phyloP scores from a whole-genome alignment of 2,329 filamentous ascomycete species.

The Aureobasidium subglaciale region DNA sequence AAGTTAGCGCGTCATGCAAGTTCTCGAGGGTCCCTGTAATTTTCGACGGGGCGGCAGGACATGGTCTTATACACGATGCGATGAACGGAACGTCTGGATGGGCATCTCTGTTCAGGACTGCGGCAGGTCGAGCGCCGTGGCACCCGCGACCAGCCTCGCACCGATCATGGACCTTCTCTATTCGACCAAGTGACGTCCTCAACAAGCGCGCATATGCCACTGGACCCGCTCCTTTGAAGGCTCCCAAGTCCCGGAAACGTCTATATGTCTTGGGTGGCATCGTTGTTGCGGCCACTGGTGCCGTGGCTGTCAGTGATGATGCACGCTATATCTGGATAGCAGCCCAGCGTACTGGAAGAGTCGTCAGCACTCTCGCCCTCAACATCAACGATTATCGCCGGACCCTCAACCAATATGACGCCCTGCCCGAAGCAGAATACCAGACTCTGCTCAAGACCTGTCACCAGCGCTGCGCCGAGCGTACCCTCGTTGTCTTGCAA shows the following conservation, averaged over 20 bases:
- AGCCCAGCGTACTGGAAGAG: constrained; percentile 69
- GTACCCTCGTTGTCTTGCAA: constrained; percentile 80
- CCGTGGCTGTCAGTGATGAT: constrained; percentile 53
- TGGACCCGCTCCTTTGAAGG: constrained; percentile 17
- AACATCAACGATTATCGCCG: constrained; percentile 88
- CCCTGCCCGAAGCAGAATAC: constrained; percentile 55
- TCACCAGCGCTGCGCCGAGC: constrained; percentile 84
- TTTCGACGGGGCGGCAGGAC: not conserved
- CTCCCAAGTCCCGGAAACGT: constrained; percentile 22
- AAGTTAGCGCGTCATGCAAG: constrained; percentile 14
- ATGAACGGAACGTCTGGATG: constrained; percentile 13
- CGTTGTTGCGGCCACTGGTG: constrained; percentile 30
- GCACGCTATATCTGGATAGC: constrained; percentile 70
- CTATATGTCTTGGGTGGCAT: constrained; percentile 20
- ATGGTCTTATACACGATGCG: not conserved
- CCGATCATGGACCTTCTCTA: not conserved
- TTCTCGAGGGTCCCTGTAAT: constrained; percentile 1
- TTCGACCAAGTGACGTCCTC: not conserved
- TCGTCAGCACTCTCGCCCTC: constrained; percentile 64
- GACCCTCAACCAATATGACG: constrained; percentile 65
- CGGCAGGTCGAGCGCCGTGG: constrained; percentile 1
- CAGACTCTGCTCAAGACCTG: constrained; percentile 68
- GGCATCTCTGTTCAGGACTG: constrained; percentile 4
- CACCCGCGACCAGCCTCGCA: not conserved
- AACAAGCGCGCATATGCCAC: constrained; percentile 16